Percentiles rank a stretch among this genome's conserved stretches.
Evolutionary conservation across 805 yeast species (phyloP).

Genomic region (Schwanniomyces yamadae): DNA sequence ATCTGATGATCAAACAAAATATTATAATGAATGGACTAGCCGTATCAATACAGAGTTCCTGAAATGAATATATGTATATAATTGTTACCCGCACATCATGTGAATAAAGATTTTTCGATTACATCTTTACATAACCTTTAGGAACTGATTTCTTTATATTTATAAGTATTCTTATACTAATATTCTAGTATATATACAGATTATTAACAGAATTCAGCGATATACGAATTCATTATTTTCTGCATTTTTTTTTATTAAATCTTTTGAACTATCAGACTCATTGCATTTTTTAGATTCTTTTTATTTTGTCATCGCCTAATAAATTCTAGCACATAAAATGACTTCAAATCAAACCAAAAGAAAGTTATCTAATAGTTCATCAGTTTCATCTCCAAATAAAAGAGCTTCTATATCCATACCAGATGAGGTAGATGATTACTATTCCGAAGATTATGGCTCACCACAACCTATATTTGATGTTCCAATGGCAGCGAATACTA

Average conservation of each 20-base stretch:
- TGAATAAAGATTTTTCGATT: conserved; percentile 1
- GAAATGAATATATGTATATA: too few relatives aligned
- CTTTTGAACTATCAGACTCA: too few relatives aligned
- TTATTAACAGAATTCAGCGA: too few relatives aligned
- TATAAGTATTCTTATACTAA: too few relatives aligned
- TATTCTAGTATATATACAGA: too few relatives aligned
- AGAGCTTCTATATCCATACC: conserved; percentile 1
- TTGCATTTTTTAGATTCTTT: too few relatives aligned
- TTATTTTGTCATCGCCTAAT: too few relatives aligned
- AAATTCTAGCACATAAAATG: conserved; percentile 5
- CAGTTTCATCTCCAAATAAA: conserved; percentile 5
- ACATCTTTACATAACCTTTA: too few relatives aligned
- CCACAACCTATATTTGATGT: conserved; percentile 14
- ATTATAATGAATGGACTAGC: conserved; percentile 35
- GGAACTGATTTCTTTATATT: too few relatives aligned
- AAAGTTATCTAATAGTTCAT: conserved; percentile 7
- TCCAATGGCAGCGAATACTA: conserved; percentile 12
- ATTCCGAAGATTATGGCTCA: conserved; percentile 9
- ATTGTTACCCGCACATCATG: conserved; percentile 9
- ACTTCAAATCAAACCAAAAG: conserved; percentile 10
- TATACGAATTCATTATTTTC: too few relatives aligned
- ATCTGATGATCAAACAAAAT: conserved; percentile 26
- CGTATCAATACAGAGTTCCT: too few relatives aligned
- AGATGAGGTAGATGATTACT: conserved; percentile 12
- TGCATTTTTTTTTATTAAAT: too few relatives aligned